These are phyloP conservation scores for Ganoderma leucocontextum DNA, from an alignment of 1,284 basidiomycete genomes.

Conservation along the genomic window DNA sequence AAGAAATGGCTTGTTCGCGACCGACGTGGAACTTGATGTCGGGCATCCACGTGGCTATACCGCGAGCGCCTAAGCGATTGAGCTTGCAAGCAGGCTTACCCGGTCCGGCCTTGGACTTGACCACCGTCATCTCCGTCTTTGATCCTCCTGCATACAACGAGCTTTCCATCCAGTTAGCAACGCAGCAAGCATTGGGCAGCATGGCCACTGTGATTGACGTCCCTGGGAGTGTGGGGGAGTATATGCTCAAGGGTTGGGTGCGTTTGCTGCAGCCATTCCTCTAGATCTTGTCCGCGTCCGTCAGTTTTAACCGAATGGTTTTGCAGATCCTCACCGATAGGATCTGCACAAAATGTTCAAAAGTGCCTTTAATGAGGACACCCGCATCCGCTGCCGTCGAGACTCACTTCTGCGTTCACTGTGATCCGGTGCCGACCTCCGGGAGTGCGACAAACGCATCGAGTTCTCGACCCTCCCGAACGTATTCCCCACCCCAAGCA, in stretches of 20 bases:
- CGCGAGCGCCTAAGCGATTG: not conserved
- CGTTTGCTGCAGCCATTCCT: conserved; percentile 26
- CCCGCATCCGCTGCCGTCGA: conserved; percentile 61
- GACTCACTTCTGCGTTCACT: conserved; percentile 68
- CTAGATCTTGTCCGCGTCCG: not conserved
- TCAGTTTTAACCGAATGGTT: conserved; percentile 17
- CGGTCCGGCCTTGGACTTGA: conserved; percentile 5
- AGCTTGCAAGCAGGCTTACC: not conserved
- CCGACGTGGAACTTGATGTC: conserved; percentile 21
- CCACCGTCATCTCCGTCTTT: conserved; percentile 4
- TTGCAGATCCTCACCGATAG: conserved; percentile 71
- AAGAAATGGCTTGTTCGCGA: conserved; percentile 5
- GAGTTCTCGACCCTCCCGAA: conserved; percentile 1
- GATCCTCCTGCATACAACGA: not conserved
- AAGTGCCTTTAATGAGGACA: conserved; percentile 73
- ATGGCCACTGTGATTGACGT: conserved; percentile 67
- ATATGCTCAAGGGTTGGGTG: conserved; percentile 83
- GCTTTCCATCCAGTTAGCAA: not conserved
- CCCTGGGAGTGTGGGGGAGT: conserved; percentile 68
- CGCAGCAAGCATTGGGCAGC: not conserved
- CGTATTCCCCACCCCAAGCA: conserved; percentile 1
- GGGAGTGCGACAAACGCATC: conserved; percentile 5
- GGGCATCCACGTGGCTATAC: conserved; percentile 18
- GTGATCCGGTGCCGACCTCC: conserved; percentile 50
- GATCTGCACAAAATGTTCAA: conserved; percentile 65